Evolutionary conservation across 352 stramenopile species (phyloP).

Genomic region (Globisporangium apiculatum): DNA sequence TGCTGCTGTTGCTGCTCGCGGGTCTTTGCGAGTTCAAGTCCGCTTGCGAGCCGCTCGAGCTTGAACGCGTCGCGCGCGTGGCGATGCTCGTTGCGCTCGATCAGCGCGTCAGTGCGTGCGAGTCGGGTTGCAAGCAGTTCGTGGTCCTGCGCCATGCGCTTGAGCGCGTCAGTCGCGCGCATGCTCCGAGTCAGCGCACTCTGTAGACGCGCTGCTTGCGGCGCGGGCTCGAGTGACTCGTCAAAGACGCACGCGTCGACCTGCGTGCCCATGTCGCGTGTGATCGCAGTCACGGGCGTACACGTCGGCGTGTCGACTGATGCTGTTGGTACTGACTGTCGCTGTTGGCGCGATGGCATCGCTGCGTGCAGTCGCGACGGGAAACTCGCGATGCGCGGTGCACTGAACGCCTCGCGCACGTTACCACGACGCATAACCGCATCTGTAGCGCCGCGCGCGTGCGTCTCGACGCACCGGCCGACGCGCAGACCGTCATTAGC

Average conservation of each 20-base stretch:
- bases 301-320: constrained; percentile 13
- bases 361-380: constrained; percentile 24
- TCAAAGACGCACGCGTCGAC: constrained; percentile 9
- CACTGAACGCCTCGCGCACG: constrained; percentile 17
- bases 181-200: constrained; percentile 33
- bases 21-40: constrained; percentile 27
- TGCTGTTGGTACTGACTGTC: not conserved
- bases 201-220: constrained; percentile 11
- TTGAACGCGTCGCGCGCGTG: constrained; percentile 17
- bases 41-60: constrained; percentile 20
- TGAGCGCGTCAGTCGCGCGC: constrained; percentile 25
- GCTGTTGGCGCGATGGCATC: constrained; percentile 10
- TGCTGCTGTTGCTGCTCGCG: constrained; percentile 20
- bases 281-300: constrained; percentile 20
- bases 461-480: constrained; percentile 5
- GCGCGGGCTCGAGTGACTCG: not conserved
- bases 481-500: not conserved
- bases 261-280: constrained; percentile 26
- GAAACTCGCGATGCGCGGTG: constrained; percentile 9
- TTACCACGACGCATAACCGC: constrained; percentile 16
- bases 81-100: constrained; percentile 14
- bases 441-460: not conserved
- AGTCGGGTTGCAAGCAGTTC: constrained; percentile 25
- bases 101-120: constrained; percentile 20
- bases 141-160: constrained; percentile 31